phyloP scores from a whole-genome alignment of 169 alveolate species.

The Plasmodium gaboni region DNA sequence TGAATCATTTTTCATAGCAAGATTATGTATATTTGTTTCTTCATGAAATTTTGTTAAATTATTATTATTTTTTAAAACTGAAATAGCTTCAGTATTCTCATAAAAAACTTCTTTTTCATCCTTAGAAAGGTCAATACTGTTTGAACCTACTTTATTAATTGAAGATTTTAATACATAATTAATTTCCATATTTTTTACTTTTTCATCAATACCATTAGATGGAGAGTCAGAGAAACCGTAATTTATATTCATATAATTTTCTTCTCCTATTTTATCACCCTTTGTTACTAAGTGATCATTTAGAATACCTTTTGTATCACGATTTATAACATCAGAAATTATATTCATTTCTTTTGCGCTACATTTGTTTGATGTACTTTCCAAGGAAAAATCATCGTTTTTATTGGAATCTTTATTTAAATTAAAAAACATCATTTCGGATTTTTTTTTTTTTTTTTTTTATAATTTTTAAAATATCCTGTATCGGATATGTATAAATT shows the following conservation, averaged over 20 bases:
- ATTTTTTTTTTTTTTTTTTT: background rate
- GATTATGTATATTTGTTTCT: too few relatives aligned
- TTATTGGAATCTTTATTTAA: conserved; percentile 7
- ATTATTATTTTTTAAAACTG: too few relatives aligned
- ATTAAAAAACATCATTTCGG: conserved; percentile 28
- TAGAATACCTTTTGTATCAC: conserved; percentile 47
- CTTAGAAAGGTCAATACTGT: too few relatives aligned
- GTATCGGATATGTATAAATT: too few relatives aligned
- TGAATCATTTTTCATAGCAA: background rate
- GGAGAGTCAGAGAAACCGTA: background rate
- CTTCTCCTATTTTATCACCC: conserved; percentile 3
- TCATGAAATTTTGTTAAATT: too few relatives aligned
- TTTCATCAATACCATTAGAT: background rate
- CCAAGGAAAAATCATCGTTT: conserved; percentile 7
- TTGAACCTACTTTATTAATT: too few relatives aligned
- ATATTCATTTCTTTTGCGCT: conserved; percentile 9
- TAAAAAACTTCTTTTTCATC: too few relatives aligned
- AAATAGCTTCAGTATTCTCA: too few relatives aligned
- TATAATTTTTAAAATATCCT: background rate
- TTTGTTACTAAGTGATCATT: conserved; percentile 14
- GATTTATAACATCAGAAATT: background rate
- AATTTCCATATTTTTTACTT: conserved; percentile 1
- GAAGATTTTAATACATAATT: background rate
- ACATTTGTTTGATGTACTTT: conserved; percentile 7
- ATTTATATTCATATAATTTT: conserved; percentile 12